A percentile compares a stretch with the other conserved stretches of the same genome.
These are phyloP conservation scores for Flaveria sonorensis DNA, from an alignment of 129 eudicot species.

Conservation along the genomic window DNA sequence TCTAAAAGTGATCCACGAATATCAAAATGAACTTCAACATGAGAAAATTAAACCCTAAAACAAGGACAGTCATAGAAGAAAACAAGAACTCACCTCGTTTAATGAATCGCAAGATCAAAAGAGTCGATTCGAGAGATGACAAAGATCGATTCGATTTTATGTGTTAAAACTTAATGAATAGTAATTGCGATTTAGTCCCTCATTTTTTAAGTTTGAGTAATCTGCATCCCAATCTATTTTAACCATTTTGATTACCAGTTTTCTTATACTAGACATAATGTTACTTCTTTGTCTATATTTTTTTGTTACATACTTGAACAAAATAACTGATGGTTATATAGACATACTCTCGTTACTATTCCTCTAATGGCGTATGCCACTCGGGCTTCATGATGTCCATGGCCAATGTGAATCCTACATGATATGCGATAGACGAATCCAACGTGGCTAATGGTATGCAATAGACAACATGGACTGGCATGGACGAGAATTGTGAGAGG, in stretches of 20 bases:
- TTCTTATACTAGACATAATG: background rate
- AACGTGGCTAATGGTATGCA: no score
- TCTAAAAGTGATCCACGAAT: background rate
- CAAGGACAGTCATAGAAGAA: no score
- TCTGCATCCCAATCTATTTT: background rate
- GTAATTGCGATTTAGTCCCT: constrained; percentile 22
- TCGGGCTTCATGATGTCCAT: background rate
- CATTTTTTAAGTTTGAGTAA: background rate
- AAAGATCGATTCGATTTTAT: constrained; percentile 5
- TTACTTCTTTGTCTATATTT: background rate
- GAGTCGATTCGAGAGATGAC: constrained; percentile 19
- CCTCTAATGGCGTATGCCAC: background rate
- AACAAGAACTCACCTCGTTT: constrained; percentile 21
- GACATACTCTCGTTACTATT: background rate
- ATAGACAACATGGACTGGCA: no score
- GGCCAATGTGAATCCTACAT: no score
- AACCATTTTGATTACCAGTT: background rate
- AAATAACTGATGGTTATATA: no score
- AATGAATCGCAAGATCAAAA: constrained; percentile 24
- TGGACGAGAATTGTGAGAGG: no score
- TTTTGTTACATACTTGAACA: no score
- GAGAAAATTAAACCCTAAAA: background rate
- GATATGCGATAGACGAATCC: no score
- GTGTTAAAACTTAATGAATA: constrained; percentile 6
- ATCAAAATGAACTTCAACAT: background rate